Base-by-base conservation (phyloP, 2,329 filamentous ascomycete species). In the Colletotrichum filicis region DNA sequence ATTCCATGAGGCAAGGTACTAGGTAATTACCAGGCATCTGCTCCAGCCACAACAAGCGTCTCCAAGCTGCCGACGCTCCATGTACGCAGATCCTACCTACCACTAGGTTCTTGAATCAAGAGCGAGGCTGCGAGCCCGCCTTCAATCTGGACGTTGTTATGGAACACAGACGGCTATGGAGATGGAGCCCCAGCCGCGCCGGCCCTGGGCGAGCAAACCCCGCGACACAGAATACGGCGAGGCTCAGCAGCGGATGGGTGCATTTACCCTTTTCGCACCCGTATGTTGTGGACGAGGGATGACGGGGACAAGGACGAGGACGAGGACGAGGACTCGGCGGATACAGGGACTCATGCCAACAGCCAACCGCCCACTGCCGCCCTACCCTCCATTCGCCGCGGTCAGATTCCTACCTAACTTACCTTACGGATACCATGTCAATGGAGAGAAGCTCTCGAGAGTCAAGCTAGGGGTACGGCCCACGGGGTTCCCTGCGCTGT, bases 221-320 rank as follows among this genome's bases (percentile, higher is more conserved):
- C 22, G 26, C 37, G 16, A 52, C 42, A 49, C 42, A n/a, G 42
- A 52, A 26, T 46, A 42, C 37, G 37, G 37, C 37, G 37, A 71
- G 46, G 63, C 63, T 67, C 49, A 67, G 63, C 35, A 56, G 19
- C 42, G 42, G 49, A 55, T 56, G 63, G 28, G 37, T 46, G 69
- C 61, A 59, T 55, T 22, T 49, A 49, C 7, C 19, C 7, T 22
- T 49, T 49, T 49, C 19, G 19, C 42, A n/a, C 7, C 57, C 46
- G 46, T 26, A 35, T 35, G 12, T n/a, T 26, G 46, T 37, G 60
- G 46, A 49, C 42, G 37, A 35, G 32, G 32, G 32, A 12, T 12
- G 32, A 35, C 32, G 32, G 32, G 32, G 32, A n/a, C 19, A 14
- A 42, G 60, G 46, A 46, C 42, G 42, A 46, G 19, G 42, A 46